Conservation (phyloP, 345 rosid species). For the Trapa incisa region DNA sequence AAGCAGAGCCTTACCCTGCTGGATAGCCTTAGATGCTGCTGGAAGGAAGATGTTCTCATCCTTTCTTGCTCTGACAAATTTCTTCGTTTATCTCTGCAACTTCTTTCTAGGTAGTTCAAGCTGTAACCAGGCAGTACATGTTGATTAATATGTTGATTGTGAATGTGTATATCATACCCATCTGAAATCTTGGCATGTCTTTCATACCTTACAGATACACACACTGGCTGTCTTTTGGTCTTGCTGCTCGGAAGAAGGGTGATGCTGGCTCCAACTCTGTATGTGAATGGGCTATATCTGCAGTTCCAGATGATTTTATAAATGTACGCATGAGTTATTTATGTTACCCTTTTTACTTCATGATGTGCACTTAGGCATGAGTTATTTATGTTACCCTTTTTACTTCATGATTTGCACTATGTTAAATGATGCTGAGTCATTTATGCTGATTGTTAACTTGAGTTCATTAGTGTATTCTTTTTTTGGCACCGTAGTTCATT, state of each 20-base stretch:
- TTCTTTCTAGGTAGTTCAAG: conserved; percentile 55
- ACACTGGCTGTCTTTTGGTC: conserved; percentile 76
- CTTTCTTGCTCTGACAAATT: conserved; percentile 88
- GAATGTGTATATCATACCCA: background rate
- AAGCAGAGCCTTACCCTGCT: conserved; percentile 69
- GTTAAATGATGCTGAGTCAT: background rate
- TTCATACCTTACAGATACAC: conserved; percentile 40
- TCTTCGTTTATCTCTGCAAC: conserved; percentile 93
- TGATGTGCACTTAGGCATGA: background rate
- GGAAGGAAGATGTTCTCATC: conserved; percentile 91
- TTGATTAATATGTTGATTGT: background rate
- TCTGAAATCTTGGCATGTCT: conserved; percentile 3
- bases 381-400: background rate
- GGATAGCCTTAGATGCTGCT: conserved; percentile 78
- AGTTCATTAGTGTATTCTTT: too few relatives aligned
- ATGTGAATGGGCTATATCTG: conserved; percentile 81
- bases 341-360: conserved; percentile 2
- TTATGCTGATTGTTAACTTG: too few relatives aligned
- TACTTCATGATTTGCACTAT: background rate
- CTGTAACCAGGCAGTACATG: background rate
- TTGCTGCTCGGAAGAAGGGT: conserved; percentile 48
- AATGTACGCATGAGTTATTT: conserved; percentile 44
- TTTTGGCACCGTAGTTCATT: too few relatives aligned
- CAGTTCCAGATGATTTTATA: conserved; percentile 63
- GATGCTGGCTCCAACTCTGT: conserved; percentile 48